These are phyloP conservation scores for Mikania micrantha DNA, from an alignment of 129 eudicot genomes.

Conservation along the genomic window DNA sequence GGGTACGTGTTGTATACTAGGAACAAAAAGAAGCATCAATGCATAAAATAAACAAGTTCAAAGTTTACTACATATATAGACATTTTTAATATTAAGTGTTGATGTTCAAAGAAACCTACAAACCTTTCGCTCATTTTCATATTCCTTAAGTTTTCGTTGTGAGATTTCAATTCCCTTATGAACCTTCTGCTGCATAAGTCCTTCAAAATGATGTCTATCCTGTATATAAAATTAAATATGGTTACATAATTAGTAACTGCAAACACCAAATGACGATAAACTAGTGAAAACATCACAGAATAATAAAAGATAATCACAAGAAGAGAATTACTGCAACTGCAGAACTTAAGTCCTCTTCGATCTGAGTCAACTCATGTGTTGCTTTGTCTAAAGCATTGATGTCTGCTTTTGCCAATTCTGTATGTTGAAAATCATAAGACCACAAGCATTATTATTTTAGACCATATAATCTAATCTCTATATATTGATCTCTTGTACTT, in stretches of 20 bases:
- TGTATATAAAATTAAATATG: constrained; percentile 27
- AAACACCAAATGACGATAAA: not conserved
- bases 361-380: constrained; percentile 40
- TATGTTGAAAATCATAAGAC: constrained; percentile 3
- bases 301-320: not conserved
- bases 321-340: constrained; percentile 39
- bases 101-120: not conserved
- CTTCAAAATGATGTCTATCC: constrained; percentile 54
- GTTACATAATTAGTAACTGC: not conserved
- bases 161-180: constrained; percentile 44
- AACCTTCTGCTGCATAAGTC: constrained; percentile 36
- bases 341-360: constrained; percentile 46
- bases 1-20: no score
- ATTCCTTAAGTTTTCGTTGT: constrained; percentile 31
- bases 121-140: constrained; percentile 61
- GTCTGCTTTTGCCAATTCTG: constrained; percentile 71
- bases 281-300: not conserved
- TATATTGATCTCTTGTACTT: no score
- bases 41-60: not conserved
- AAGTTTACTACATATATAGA: not conserved
- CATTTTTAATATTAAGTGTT: not conserved
- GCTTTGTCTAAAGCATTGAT: constrained; percentile 60
- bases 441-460: not conserved
- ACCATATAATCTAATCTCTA: no score
- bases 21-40: not conserved